phyloP scores from a whole-genome alignment of 2,329 filamentous ascomycete genomes.

The Cylindrodendrum hubeiense region DNA sequence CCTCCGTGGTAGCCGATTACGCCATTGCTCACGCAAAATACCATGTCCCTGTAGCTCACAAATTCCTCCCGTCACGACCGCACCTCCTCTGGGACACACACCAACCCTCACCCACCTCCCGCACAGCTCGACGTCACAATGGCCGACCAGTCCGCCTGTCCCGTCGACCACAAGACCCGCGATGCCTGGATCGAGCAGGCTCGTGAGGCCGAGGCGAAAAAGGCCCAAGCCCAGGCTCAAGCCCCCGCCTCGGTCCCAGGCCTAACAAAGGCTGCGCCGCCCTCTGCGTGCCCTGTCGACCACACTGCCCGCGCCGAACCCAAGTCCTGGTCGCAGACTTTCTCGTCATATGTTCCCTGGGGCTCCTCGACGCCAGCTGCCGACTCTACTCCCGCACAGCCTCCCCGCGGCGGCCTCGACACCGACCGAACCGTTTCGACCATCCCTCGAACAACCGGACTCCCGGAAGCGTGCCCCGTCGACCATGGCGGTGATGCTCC shows the following conservation, averaged over 20 bases:
- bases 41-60: conserved; percentile 7
- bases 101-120: background rate
- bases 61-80: background rate
- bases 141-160: conserved; percentile 68
- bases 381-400: conserved; percentile 21
- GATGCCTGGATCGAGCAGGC: conserved; percentile 87
- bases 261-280: conserved; percentile 22
- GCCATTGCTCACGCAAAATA: conserved; percentile 25
- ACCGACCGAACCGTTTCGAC: conserved; percentile 80
- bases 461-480: conserved; percentile 54
- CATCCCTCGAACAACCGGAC: conserved; percentile 74
- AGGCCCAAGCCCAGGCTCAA: conserved; percentile 43
- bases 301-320: conserved; percentile 44
- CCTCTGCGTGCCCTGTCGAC: conserved; percentile 50
- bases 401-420: conserved; percentile 60
- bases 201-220: conserved; percentile 60
- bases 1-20: conserved; percentile 31
- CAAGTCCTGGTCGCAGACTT: conserved; percentile 58
- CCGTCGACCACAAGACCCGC: conserved; percentile 90
- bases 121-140: conserved; percentile 31
- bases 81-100: background rate
- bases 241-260: conserved; percentile 21
- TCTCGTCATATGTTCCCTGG: conserved; percentile 58
- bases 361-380: conserved; percentile 46
- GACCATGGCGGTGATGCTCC: conserved; percentile 48